Conservation (phyloP, 1,284 basidiomycete species). For the Ustilago hordei region DNA sequence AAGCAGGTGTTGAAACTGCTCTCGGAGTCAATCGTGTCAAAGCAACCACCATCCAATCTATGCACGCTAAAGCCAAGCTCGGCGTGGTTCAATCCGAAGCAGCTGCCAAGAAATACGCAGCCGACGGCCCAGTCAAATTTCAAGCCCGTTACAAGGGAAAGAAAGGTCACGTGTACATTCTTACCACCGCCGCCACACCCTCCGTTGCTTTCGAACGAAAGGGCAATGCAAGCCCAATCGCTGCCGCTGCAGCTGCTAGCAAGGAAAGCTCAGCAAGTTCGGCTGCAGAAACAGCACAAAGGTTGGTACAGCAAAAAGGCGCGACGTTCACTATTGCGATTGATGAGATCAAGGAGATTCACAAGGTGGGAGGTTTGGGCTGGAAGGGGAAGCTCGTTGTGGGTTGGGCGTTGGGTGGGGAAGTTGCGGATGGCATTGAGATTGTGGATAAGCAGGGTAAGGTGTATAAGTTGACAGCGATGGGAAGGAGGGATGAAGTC, state of each 20-base stretch:
- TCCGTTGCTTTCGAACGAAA: conserved; percentile 60
- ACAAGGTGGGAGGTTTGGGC: conserved; percentile 68
- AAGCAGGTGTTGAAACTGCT: conserved; percentile 59
- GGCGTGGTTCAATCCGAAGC: conserved; percentile 61
- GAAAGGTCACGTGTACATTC: conserved; percentile 59
- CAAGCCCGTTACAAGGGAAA: conserved; percentile 63
- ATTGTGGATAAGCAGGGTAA: conserved; percentile 57
- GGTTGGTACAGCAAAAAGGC: conserved; percentile 21
- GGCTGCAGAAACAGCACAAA: conserved; percentile 43
- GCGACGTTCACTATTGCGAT: conserved; percentile 61
- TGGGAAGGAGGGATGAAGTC: conserved; percentile 68
- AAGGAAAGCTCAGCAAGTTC: conserved; percentile 11
- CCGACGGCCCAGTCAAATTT: conserved; percentile 53
- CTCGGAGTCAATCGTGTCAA: conserved; percentile 69
- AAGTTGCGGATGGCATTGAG: conserved; percentile 59
- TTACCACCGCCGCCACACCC: conserved; percentile 68
- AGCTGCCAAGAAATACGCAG: conserved; percentile 25
- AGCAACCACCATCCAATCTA: conserved; percentile 58
- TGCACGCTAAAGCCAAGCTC: conserved; percentile 61
- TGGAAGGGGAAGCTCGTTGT: conserved; percentile 68
- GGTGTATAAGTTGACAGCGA: conserved; percentile 63
- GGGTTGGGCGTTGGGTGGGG: conserved; percentile 57
- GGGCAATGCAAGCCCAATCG: conserved; percentile 18
- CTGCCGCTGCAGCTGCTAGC: conserved; percentile 33
- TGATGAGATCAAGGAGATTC: conserved; percentile 65